phyloP scores from a whole-genome alignment of 2,329 filamentous ascomycete genomes.

The Thielaviopsis euricoi region DNA sequence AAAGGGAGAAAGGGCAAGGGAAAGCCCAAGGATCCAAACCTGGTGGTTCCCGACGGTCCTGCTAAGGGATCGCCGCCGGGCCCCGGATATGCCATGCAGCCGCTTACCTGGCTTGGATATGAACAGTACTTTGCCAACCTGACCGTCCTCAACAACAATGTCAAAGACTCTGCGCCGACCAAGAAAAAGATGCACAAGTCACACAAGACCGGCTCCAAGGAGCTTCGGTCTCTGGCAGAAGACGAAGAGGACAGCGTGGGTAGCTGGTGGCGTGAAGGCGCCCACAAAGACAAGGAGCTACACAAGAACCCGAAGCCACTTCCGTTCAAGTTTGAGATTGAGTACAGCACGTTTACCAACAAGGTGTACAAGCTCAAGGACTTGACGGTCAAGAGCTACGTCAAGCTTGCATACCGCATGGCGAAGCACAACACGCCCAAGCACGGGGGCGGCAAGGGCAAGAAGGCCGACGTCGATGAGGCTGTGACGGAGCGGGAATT shows the following conservation, averaged over 20 bases:
- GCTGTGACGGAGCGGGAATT: not conserved
- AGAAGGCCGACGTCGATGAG: not conserved
- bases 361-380: constrained; percentile 59
- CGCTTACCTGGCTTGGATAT: constrained; percentile 62
- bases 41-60: constrained; percentile 54
- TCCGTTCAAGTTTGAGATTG: constrained; percentile 58
- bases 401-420: constrained; percentile 67
- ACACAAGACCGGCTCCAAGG: not conserved
- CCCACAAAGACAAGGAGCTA: constrained; percentile 41
- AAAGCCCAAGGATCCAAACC: constrained; percentile 39
- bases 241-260: constrained; percentile 15
- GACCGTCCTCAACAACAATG: constrained; percentile 71
- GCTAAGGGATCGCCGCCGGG: constrained; percentile 59
- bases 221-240: constrained; percentile 4
- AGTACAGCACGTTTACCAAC: constrained; percentile 75
- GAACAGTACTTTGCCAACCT: constrained; percentile 90
- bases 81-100: constrained; percentile 77
- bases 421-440: constrained; percentile 28
- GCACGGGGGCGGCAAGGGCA: not conserved
- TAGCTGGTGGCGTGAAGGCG: constrained; percentile 45
- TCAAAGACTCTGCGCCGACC: constrained; percentile 18
- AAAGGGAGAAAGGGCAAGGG: constrained; percentile 28
- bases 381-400: constrained; percentile 66
- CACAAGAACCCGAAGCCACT: constrained; percentile 38
- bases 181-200: constrained; percentile 15